phyloP scores from a whole-genome alignment of 805 yeast genomes.

The Kluyveromyces wickerhamii region DNA sequence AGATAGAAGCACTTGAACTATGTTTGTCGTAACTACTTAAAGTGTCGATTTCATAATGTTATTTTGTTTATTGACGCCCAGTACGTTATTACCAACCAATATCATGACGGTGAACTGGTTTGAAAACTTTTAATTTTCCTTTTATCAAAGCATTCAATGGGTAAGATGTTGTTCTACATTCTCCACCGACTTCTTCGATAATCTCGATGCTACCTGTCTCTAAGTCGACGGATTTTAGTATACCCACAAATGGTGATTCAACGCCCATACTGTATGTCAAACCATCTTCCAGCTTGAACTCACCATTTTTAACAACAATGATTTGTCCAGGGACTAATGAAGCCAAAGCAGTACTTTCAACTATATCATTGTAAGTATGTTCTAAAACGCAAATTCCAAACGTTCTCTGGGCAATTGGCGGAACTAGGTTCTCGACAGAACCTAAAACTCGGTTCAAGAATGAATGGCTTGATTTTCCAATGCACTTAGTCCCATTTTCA shows the following conservation, averaged over 20 bases:
- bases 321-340: constrained; percentile 81
- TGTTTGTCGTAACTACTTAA: no score
- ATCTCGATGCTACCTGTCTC: constrained; percentile 65
- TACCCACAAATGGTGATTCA: constrained; percentile 45
- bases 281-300: constrained; percentile 57
- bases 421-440: constrained; percentile 33
- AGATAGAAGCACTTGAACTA: no score
- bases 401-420: constrained; percentile 56
- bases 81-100: constrained; percentile 56
- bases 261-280: constrained; percentile 50
- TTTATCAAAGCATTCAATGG: constrained; percentile 63
- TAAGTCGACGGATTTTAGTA: constrained; percentile 68
- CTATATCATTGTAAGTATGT: constrained; percentile 47
- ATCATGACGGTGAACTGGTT: constrained; percentile 65
- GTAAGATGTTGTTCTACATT: constrained; percentile 52
- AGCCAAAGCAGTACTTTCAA: constrained; percentile 43
- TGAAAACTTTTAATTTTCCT: constrained; percentile 74
- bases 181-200: constrained; percentile 48
- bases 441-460: constrained; percentile 4
- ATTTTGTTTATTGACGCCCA: no score
- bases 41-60: no score
- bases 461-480: background rate
- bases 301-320: constrained; percentile 64
- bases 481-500: constrained; percentile 16
- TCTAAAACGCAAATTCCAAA: constrained; percentile 50